Base-by-base conservation (phyloP, 108 stramenopile genomes). In the Aureococcus anophagefferens region DNA sequence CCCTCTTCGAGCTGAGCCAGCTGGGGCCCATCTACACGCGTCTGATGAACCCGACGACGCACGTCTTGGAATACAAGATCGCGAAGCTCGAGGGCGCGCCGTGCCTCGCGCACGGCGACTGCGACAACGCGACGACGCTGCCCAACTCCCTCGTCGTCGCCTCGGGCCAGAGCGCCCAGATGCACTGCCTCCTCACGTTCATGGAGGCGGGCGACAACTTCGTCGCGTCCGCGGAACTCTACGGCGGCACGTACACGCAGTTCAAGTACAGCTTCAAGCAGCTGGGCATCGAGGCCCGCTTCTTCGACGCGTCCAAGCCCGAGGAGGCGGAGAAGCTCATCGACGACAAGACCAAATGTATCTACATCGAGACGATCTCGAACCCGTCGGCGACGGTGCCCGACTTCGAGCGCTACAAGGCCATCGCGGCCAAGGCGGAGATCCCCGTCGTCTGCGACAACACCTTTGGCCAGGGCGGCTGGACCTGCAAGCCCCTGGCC, bases 401-500 rank as follows among this genome's bases (percentile, higher is more conserved):
- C 74, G 86, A 86, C 62, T 72, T 91, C 63, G 87, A 89, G 63
- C 83, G 30, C n/a, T 72, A 68, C n/a, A 67, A 72, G 59, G 91
- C 91, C 25, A 73, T 90, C 34, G 75, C 40, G 9, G 13, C 5
- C 9, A 44, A 5, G 9, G 13, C 5, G 9, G 5, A 5, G 9
- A 46, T 96, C 16, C 94, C 93, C 33, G 67, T 96, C 66, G 89
- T 96, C 72, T 85, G 84, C 5, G 94, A 96, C 77, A 80, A 81
- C 35, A 96, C 94, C 18, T 96, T 96, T 75, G 82, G 85, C 46
- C 84, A 81, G 62, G 85, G 85, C 46, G 40, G 40, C 40, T 91
- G 89, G 72, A 36, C 90, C 17, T 90, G 89, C 80, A 81, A 79
- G 45, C 94, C 94, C 0, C 74, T 96, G 59, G 88, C 89, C 15